Base-by-base conservation (phyloP, 31 red algal species). In the Pterothamnion heteromorphum region DNA sequence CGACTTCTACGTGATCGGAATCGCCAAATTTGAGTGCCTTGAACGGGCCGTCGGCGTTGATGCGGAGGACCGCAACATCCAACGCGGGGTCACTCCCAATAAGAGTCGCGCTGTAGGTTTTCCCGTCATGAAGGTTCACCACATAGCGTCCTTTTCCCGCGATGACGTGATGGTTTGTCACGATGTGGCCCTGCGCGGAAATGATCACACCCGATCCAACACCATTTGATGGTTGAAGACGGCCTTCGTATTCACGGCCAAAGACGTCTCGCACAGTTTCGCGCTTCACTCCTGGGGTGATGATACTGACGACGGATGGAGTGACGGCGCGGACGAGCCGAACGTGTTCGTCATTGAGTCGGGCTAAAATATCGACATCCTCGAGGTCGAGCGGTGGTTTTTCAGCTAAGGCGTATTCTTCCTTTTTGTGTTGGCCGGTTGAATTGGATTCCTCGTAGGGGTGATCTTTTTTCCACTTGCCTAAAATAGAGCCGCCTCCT, bases 161-260 rank as follows among this genome's bases (percentile, higher is more conserved):
- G 18, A 96, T 80, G 20, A 96, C 95, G 30, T 96, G 95, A 84
- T 78, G 71, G 36, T 96, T 96, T 24, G 95, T 96, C 14, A 96
- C 41, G n/a, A 95, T 94, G 87, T 96, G 94, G 4, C 94, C 90
- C 4, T 95, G 27, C 1, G 39, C 78, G 74, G 95, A 94, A 39
- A 88, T 87, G 78, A 95, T 57, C 44, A 96, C 91, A 3, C 95
- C 95, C 39, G 95, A 93, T 3, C 95, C 95, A 4, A 88, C 36
- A 20, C 51, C 51, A 9, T 9, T 9, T n/a, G 51, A 18, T 18
- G n/a, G 14, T n/a, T n/a, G 51, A 64, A 18, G 14, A n/a, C 51
- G 51, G 14, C n/a, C 51, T 18, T 64, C 9, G 51, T 18, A 18
- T 64, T n/a, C n/a, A 9, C 51, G 14, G n/a, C 51, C 14, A 64